Conservation (phyloP, 1,284 basidiomycete species). For the Mycena citricolor region DNA sequence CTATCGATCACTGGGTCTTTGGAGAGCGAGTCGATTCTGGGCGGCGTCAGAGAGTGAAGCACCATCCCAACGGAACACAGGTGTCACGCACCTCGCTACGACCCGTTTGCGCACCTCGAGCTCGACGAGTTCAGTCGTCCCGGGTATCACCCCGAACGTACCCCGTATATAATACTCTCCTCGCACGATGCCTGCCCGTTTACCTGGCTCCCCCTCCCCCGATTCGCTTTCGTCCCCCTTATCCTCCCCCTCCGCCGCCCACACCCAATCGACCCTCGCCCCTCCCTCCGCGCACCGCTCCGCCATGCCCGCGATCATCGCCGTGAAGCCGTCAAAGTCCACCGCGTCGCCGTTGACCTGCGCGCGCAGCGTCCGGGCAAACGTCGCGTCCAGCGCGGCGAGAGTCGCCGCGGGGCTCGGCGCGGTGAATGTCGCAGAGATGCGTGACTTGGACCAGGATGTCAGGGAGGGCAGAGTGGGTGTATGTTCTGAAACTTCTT, state of each 20-base stretch:
- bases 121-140: conserved; percentile 1
- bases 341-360: conserved; percentile 9
- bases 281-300: conserved; percentile 1
- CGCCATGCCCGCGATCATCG: conserved; percentile 4
- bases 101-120: conserved; percentile 10
- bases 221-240: conserved; percentile 9
- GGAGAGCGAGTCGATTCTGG: conserved; percentile 17
- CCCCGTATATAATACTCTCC: conserved; percentile 12
- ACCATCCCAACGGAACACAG: no score
- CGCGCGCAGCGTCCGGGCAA: conserved; percentile 10
- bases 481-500: no score
- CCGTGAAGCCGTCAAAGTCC: conserved; percentile 12
- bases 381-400: conserved; percentile 5
- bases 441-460: conserved; percentile 9
- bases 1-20: conserved; percentile 11
- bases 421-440: conserved; percentile 3
- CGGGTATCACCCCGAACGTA: conserved; percentile 5
- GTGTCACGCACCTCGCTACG: conserved; percentile 4
- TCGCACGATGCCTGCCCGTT: conserved; percentile 12
- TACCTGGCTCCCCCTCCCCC: conserved; percentile 2
- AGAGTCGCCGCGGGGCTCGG: conserved; percentile 8
- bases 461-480: conserved; percentile 7
- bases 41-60: no score
- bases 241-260: conserved; percentile 6
- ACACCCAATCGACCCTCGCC: conserved; percentile 11